Base-by-base conservation (phyloP, 2,329 filamentous ascomycete species). In the Tolypocladium album region DNA sequence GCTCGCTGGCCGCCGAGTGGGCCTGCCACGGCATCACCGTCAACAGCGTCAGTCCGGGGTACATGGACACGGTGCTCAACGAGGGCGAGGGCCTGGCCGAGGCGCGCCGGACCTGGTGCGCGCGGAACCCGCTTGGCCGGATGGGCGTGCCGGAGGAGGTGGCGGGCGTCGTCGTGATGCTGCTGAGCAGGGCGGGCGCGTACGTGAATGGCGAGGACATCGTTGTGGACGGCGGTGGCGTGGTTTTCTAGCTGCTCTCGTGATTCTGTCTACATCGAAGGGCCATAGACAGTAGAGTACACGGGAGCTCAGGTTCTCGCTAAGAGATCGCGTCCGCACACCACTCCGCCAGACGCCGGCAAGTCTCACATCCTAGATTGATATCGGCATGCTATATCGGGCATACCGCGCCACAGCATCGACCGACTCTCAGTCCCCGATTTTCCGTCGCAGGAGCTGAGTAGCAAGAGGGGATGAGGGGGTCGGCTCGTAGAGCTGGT, bases 21-120 rank as follows among this genome's bases (percentile, higher is more conserved):
- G 86, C 85, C 1, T 73, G 76, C 1, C 80, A 87, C 68, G 88
- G 89, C 0, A 89, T 92, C 62, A 74, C 86, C 3, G 85, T 88
- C 6, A 92, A 92, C 65, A 83, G 78, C 22, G 78, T 92, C 53
- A 85, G 80, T 45, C 89, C 89, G 0, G 88, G 88, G 0, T 92
- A 92, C 66, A 90, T 91, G 84, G 88, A 90, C 66, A 90, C 88
- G 0, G 82, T 89, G 15, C 72, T 92, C 56, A 92, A 90, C 67
- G 85, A 85, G 61, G 86, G 86, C 0, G 78, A 81, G 9, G 82
- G 82, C 0, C 69, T 89, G 55, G 77, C 77, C 13, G 75, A 76
- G 43, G 79, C 79, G 43, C 75, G 82, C 60, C 73, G 74, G 38
- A 76, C 79, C 2, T 89, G 87, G 87, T 76, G 76, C 27, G 74